These are phyloP conservation scores for Boletus holoroseus DNA, from an alignment of 1,284 basidiomycete genomes.

Conservation along the genomic window DNA sequence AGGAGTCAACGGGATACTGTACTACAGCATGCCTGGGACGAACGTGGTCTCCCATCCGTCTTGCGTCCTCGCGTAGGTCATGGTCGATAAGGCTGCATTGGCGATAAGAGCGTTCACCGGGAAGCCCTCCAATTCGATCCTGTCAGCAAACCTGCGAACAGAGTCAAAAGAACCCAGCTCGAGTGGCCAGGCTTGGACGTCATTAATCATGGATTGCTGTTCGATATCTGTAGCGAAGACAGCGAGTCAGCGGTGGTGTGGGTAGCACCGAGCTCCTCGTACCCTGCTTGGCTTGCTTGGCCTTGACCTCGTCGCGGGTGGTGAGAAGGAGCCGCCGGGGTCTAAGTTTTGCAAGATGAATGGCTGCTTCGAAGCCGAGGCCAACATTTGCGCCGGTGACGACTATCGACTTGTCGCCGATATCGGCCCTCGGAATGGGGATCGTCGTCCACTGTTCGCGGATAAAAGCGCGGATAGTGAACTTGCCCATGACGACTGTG, in stretches of 20 bases:
- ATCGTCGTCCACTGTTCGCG: conserved; percentile 26
- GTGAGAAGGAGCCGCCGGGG: conserved; percentile 30
- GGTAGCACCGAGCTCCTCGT: neutral
- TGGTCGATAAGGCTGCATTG: conserved; percentile 22
- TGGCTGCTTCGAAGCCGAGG: conserved; percentile 34
- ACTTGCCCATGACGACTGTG: conserved; percentile 22
- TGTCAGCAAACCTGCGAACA: conserved; percentile 27
- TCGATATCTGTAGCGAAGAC: conserved; percentile 20
- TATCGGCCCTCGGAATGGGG: conserved; percentile 23
- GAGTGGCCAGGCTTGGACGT: conserved; percentile 23
- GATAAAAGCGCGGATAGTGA: conserved; percentile 14
- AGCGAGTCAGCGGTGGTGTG: neutral
- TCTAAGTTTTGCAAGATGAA: conserved; percentile 27
- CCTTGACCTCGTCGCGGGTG: conserved; percentile 26
- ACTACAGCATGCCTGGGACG: conserved; percentile 2
- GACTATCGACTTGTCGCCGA: conserved; percentile 30
- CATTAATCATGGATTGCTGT: conserved; percentile 16
- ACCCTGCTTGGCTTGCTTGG: conserved; percentile 23
- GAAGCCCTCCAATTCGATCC: conserved; percentile 18
- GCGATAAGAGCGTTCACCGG: conserved; percentile 25
- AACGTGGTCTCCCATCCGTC: conserved; percentile 33
- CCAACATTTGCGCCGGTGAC: conserved; percentile 33
- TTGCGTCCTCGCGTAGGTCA: conserved; percentile 22
- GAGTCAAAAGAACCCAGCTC: conserved; percentile 32
- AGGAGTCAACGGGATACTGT: neutral